Percentiles rank a stretch among this genome's conserved stretches.
phyloP scores from a whole-genome alignment of 257 asterid species.

The Nicotiana sylvestris region DNA sequence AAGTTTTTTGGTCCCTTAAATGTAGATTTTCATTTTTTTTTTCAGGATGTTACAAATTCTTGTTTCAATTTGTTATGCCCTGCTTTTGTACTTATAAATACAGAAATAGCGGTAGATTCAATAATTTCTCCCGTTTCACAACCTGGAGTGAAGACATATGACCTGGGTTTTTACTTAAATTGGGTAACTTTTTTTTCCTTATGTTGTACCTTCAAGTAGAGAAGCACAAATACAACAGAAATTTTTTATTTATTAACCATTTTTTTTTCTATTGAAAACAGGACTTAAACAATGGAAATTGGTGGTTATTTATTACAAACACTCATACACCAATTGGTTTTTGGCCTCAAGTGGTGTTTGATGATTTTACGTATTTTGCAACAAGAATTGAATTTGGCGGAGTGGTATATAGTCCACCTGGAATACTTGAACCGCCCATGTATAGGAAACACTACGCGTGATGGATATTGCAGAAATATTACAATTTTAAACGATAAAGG shows the following conservation, averaged over 20 bases:
- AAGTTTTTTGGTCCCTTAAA: background rate
- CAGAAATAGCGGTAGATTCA: background rate
- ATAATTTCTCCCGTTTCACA: background rate
- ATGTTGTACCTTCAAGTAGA: no score
- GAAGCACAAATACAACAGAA: no score
- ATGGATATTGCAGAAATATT: no score
- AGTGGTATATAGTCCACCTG: no score
- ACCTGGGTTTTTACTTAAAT: background rate
- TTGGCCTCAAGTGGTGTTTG: constrained; percentile 8
- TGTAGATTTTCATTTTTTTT: background rate
- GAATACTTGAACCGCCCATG: no score
- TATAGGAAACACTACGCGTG: no score
- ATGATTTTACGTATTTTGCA: background rate
- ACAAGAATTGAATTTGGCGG: no score
- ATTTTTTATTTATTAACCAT: background rate
- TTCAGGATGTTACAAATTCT: background rate
- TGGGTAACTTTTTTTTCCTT: background rate
- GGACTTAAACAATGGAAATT: background rate
- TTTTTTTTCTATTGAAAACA: background rate
- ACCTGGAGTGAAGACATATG: background rate
- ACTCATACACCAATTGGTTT: background rate
- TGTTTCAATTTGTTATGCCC: background rate
- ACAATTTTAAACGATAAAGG: no score
- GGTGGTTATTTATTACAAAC: background rate
- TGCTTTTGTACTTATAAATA: background rate